Conservation (phyloP, 768 basidiomycete genomes). For the Lactarius akahatsu region DNA sequence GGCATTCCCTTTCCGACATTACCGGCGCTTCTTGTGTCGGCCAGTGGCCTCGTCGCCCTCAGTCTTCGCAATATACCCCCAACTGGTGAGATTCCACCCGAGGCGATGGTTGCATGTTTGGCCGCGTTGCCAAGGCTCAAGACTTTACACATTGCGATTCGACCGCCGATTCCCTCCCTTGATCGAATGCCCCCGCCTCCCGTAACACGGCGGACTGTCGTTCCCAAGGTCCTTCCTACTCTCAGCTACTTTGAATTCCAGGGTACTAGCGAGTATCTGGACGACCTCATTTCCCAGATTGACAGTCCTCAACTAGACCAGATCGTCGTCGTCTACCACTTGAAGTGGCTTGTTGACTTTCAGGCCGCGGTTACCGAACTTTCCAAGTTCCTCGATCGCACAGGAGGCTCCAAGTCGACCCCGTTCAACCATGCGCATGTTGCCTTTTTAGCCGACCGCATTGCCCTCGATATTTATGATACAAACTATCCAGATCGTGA, state of each 20-base stretch:
- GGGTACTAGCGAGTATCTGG: slow-evolving; percentile 3
- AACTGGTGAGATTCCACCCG: slow-evolving; percentile 2
- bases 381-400: not conserved
- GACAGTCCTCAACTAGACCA: not conserved
- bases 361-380: too few species aligned
- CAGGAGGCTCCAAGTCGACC: not conserved
- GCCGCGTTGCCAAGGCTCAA: not conserved
- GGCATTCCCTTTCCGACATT: slow-evolving; percentile 47
- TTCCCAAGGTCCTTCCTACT: not conserved
- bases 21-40: not conserved
- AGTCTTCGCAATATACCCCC: not conserved
- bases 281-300: not conserved
- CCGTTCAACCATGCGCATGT: too few species aligned
- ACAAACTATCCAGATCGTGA: too few species aligned
- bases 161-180: not conserved
- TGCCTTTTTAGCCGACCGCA: too few species aligned
- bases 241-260: not conserved
- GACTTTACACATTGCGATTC: not conserved
- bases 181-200: not conserved
- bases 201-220: not conserved
- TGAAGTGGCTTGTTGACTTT: not conserved
- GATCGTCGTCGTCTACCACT: not conserved
- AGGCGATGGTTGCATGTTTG: not conserved
- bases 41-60: not conserved
- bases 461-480: too few species aligned